Evolutionary conservation across 163 green algal species (phyloP).

Genomic region (Coccomyxa subellipsoidea): DNA sequence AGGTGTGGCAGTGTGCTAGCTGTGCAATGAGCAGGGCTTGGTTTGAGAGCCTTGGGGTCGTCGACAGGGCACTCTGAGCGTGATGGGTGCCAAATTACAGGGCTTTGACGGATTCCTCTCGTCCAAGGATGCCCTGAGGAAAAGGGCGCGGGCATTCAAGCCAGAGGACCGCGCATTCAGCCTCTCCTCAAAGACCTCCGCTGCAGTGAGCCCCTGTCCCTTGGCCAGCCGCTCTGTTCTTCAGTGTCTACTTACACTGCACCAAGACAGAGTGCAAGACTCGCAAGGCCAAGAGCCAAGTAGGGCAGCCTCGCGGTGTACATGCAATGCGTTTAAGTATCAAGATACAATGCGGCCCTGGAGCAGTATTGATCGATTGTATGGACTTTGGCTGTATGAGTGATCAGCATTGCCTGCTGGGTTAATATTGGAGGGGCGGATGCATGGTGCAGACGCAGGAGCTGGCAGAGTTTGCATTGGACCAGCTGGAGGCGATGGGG

Average conservation of each 20-base stretch:
- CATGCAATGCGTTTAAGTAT: not conserved
- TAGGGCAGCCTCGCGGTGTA: not conserved
- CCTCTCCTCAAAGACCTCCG: constrained; percentile 68
- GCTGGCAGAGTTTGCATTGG: not conserved
- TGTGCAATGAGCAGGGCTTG: too few relatives aligned
- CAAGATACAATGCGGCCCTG: not conserved
- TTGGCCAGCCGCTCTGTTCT: not conserved
- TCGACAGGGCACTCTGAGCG: too few relatives aligned
- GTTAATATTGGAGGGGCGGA: not conserved
- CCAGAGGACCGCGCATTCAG: constrained; percentile 73
- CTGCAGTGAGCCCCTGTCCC: constrained; percentile 39
- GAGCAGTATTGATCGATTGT: not conserved
- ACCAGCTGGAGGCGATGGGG: not conserved
- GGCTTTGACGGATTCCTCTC: constrained; percentile 78
- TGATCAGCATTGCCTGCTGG: too few relatives aligned
- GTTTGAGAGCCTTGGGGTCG: too few relatives aligned
- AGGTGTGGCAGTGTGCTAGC: too few relatives aligned
- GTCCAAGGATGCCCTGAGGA: constrained; percentile 68
- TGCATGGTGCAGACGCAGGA: constrained; percentile 23
- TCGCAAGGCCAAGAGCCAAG: not conserved
- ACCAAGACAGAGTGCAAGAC: not conserved
- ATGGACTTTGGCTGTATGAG: not conserved
- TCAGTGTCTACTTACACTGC: not conserved
- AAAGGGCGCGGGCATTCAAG: constrained; percentile 61
- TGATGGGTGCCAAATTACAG: constrained; percentile 21